Conservation (phyloP, 768 basidiomycete genomes). For the Mycena galopus region DNA sequence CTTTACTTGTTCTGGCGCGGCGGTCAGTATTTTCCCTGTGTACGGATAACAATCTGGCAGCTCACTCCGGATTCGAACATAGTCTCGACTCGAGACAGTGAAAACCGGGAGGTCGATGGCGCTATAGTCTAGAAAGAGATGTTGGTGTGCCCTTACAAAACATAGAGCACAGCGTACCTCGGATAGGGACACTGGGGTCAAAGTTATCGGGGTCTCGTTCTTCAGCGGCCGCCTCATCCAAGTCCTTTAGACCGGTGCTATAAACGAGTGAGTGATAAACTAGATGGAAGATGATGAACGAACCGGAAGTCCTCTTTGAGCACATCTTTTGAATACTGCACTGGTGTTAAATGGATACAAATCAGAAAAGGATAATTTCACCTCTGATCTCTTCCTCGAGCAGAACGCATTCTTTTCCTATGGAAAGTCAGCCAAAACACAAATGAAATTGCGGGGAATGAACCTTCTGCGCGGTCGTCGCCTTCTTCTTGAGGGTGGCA, state of each 20-base stretch:
- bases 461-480: constrained; percentile 59
- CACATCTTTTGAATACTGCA: constrained; percentile 66
- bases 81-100: constrained; percentile 72
- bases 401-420: constrained; percentile 73
- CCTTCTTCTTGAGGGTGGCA: constrained; percentile 56
- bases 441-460: background rate
- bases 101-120: constrained; percentile 74
- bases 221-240: constrained; percentile 72
- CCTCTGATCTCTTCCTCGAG: constrained; percentile 69
- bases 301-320: constrained; percentile 68
- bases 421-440: constrained; percentile 32
- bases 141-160: background rate
- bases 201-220: constrained; percentile 69
- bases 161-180: constrained; percentile 51
- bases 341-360: constrained; percentile 4
- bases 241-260: constrained; percentile 67
- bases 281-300: background rate
- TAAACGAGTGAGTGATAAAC: background rate
- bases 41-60: background rate
- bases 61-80: constrained; percentile 66
- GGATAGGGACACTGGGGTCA: constrained; percentile 62
- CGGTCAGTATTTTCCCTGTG: background rate
- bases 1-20: constrained; percentile 64
- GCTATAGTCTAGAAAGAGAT: constrained; percentile 61
- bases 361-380: constrained; percentile 36